Base-by-base conservation (phyloP, 2,329 filamentous ascomycete genomes). In the Parascedosporium putredinis region DNA sequence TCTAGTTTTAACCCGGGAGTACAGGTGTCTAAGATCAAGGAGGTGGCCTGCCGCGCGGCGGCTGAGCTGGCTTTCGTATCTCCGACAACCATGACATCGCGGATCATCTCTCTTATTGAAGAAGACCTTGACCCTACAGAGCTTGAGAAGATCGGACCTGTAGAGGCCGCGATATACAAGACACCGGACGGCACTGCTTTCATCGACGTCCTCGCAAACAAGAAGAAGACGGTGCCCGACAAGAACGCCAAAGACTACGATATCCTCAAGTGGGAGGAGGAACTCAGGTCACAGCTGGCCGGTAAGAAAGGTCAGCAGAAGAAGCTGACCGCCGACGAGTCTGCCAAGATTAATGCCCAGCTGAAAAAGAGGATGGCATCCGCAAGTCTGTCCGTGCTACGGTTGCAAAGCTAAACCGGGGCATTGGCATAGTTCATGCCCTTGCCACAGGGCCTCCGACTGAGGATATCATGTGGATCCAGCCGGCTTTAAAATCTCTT, bases 241-340 rank as follows among this genome's bases (percentile, higher is more conserved):
- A 97, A 95, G 68, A 95, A 88, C 59, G 84, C 81, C 45, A 96
- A 95, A 64, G 93, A 97, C 62, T 95, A 96, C 59, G 88, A 98
- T 58, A 94, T 88, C 1, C 67, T 96, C 36, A 96, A 95, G 66
- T 98, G 94, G 93, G 93, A 98, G 66, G 86, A 91, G 63, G 93
- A 98, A 55, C 74, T 98, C 6, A 78, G 90, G 51, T 76, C 81
- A 34, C 88, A 96, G 58, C 68, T 98, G 36, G 89, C 90, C n/a
- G 77, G 87, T 62, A 98, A 97, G 72, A 95, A 91, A 65, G 91
- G 91, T 1, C 80, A 86, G 53, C 81, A 88, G 58, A 91, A 89
- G 70, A 98, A 96, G 67, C 79, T 97, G 8, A 93, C 88, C 0
- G 69, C 87, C 0, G 93, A 97, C 31, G 91, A 98, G 60, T 84